Evolutionary conservation across 176 grass and related monocot species (phyloP), one percentile per base, ranked within the genome.

Genomic region (Oryza longistaminata): DNA sequence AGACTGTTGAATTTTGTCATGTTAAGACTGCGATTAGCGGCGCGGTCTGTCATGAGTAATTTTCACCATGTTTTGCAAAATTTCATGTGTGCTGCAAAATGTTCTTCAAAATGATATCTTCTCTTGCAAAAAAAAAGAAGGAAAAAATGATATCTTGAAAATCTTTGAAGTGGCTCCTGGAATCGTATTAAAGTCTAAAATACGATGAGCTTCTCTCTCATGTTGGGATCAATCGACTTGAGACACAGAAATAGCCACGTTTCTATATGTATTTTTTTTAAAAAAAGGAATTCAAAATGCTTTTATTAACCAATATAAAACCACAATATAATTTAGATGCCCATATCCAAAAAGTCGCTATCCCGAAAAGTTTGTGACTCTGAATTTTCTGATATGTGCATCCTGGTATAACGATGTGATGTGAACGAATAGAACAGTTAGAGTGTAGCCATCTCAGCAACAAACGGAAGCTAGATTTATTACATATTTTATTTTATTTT

Each of bases 361-460:
- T 83, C 80, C 67, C 21, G 24, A 64, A 70, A 34, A 45, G 74
- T 83, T 52, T 67, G 27, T 76, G 82, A 22, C 62, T 48, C 9
- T 66, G 17, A 64, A 85, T 31, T 67, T 67, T 25, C 46, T n/a
- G 66, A 37, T 77, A 82, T 55, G 27, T 58, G 34, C 19, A n/a
- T 37, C 45, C 70, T 44, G 60, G 70, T 81, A 74, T 70, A 29
- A 78, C 17, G n/a, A 62, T 64, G 65, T 66, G 82, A 71, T 46
- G n/a, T 53, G 83, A 52, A 86, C 78, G 55, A 81, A 90, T 24
- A 31, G 72, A 73, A 48, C 79, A 21, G 83, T 82, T 86, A 78
- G 62, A 22, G 48, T 74, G 84, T 79, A 87, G 26, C 80, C 48
- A 64, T 90, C 84, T 79, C 71, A 66, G 48, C 40, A 88, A 78